Evolutionary conservation across 1,139 yeast species (phyloP).

Genomic region (Yamadazyma pseudoaaseri): DNA sequence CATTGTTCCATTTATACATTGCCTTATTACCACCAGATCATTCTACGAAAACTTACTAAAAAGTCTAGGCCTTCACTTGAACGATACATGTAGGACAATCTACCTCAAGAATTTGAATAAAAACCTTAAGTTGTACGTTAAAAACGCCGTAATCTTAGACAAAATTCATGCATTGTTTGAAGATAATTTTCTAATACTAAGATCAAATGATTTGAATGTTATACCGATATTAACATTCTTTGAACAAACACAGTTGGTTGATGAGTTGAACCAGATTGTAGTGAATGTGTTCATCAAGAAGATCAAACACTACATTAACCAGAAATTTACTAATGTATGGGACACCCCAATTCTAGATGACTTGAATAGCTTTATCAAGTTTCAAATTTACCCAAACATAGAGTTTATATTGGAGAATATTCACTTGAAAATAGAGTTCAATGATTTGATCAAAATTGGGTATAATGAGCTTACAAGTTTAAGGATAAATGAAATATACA

Average conservation of each 20-base stretch:
- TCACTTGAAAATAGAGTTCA: conserved; percentile 13
- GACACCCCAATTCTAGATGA: conserved; percentile 34
- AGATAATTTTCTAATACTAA: conserved; percentile 7
- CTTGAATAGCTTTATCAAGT: conserved; percentile 38
- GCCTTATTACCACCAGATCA: conserved; percentile 13
- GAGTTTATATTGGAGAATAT: conserved; percentile 23
- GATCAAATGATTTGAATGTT: conserved; percentile 1
- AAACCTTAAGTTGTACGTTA: conserved; percentile 10
- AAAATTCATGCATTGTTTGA: conserved; percentile 14
- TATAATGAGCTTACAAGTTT: conserved; percentile 47
- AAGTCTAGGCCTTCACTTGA: conserved; percentile 7
- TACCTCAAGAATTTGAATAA: conserved; percentile 11
- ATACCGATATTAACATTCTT: conserved; percentile 11
- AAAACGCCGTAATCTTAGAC: conserved; percentile 5
- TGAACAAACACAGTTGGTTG: conserved; percentile 18
- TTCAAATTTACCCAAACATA: conserved; percentile 40
- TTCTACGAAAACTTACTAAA: conserved; percentile 15
- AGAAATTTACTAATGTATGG: conserved; percentile 41
- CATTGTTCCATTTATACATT: conserved; percentile 14
- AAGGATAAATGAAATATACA: conserved; percentile 64
- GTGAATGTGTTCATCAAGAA: conserved; percentile 41
- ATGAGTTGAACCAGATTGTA: conserved; percentile 36
- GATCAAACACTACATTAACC: conserved; percentile 36
- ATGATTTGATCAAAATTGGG: conserved; percentile 38
- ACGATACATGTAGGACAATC: conserved; percentile 6